phyloP scores from a whole-genome alignment of 2,329 filamentous ascomycete species.

The Penicillium sp. region DNA sequence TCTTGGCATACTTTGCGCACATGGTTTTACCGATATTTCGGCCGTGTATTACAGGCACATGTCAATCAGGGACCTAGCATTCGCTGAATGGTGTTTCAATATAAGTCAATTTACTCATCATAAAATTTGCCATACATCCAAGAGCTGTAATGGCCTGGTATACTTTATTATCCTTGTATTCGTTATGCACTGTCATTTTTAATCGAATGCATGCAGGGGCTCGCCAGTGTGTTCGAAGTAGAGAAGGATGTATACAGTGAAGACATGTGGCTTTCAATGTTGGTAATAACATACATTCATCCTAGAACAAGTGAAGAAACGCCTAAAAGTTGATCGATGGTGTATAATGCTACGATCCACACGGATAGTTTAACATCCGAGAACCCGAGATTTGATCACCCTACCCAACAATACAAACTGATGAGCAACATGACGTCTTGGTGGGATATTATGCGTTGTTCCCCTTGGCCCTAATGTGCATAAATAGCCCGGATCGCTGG shows the following conservation, averaged over 20 bases:
- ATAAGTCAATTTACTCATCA: not conserved
- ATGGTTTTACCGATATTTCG: not conserved
- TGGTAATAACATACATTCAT: not conserved
- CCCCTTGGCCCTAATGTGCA: not conserved
- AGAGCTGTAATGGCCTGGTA: not conserved
- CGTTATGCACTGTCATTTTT: too few relatives aligned
- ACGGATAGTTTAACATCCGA: not conserved
- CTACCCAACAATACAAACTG: not conserved
- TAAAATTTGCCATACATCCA: not conserved
- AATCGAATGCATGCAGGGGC: not conserved
- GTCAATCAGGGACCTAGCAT: not conserved
- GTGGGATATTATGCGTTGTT: not conserved
- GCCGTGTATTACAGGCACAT: not conserved
- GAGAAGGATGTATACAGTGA: not conserved
- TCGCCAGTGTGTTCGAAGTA: not conserved
- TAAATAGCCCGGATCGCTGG: too few relatives aligned
- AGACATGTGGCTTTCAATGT: not conserved
- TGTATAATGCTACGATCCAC: not conserved
- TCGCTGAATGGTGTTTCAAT: not conserved
- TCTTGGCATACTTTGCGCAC: not conserved
- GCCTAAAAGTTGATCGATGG: not conserved
- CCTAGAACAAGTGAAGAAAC: not conserved
- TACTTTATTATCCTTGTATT: not conserved
- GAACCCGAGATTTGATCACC: not conserved
- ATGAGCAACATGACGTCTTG: not conserved